Evolutionary conservation across 169 alveolate species (phyloP), one percentile per base, ranked within the genome.

Genomic region (Eimeria acervulina): DNA sequence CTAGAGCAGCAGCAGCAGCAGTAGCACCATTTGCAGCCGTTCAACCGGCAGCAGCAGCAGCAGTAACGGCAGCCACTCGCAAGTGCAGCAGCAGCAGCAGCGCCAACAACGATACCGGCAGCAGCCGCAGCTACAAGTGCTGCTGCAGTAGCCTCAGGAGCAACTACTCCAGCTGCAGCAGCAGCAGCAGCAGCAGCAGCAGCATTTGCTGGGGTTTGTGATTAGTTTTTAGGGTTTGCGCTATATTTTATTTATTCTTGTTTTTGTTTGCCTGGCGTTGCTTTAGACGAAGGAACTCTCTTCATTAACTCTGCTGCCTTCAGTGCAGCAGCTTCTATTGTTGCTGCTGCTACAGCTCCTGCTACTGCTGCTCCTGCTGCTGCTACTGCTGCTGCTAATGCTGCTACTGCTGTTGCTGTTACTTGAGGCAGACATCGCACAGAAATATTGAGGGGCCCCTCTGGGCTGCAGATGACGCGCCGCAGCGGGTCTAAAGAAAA

Each of bases 321-420:
- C n/a, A n/a, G n/a, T n/a, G n/a, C n/a, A n/a, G n/a, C 5, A 47
- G 12, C 55, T 47, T 12, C 55, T 47, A 19, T 23, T 55, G 51
- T 1, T 15, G 0, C 23, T 42, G 31, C 47, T 28, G 91, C 17
- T 83, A 13, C 55, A 47, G 55, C 55, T 7, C 19, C 55, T 7
- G 55, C 55, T 5, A 5, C 19, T 47, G 88, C 28, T 2, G 5
- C 59, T 36, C 28, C 36, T 33, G 85, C 26, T 81, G 70, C 90
- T 44, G 90, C 70, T 81, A 44, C 90, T 44, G 70, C 47, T 44
- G 72, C 72, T 81, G 90, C 90, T 51, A 36, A 47, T 51, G 90
- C 90, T 81, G 90, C 72, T 81, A 70, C 44, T 40, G 61, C 51
- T 33, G 87, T 59, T 40, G 33, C 61, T 33, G 61, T 59, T 76